Conservation (phyloP, 2,329 filamentous ascomycete genomes). For the Xylaria sp. region DNA sequence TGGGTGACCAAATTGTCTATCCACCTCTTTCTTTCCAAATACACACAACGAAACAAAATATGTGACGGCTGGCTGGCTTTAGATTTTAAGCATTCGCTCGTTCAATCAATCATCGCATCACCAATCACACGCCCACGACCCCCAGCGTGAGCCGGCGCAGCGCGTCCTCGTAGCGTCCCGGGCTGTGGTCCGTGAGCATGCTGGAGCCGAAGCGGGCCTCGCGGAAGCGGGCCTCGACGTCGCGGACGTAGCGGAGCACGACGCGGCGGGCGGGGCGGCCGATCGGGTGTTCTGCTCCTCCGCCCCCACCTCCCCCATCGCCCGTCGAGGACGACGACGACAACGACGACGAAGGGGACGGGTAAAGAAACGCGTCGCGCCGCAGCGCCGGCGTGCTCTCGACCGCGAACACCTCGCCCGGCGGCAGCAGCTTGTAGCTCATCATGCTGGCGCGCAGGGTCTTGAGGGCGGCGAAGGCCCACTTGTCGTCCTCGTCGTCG, state of each 20-base stretch:
- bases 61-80: too few relatives aligned
- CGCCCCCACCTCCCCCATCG: not conserved
- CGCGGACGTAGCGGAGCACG: constrained; percentile 69
- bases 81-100: too few relatives aligned
- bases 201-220: constrained; percentile 72
- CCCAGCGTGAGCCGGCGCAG: constrained; percentile 61
- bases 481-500: constrained; percentile 63
- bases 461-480: constrained; percentile 70
- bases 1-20: too few relatives aligned
- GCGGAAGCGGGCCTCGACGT: constrained; percentile 70
- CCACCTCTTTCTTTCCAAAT: too few relatives aligned
- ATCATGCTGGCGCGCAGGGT: constrained; percentile 69
- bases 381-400: constrained; percentile 70
- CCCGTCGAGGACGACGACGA: too few relatives aligned
- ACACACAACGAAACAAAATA: too few relatives aligned
- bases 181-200: constrained; percentile 77
- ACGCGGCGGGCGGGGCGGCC: constrained; percentile 69
- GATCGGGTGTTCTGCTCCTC: too few relatives aligned
- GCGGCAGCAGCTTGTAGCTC: constrained; percentile 70
- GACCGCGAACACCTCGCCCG: constrained; percentile 75
- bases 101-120: not conserved
- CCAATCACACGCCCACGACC: constrained; percentile 38
- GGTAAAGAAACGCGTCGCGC: constrained; percentile 62
- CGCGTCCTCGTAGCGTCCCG: constrained; percentile 72
- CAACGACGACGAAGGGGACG: too few relatives aligned